Evolutionary conservation across 225 moss, liverwort and hornwort genomes (phyloP).

Genomic region (Polytrichum formosum): DNA sequence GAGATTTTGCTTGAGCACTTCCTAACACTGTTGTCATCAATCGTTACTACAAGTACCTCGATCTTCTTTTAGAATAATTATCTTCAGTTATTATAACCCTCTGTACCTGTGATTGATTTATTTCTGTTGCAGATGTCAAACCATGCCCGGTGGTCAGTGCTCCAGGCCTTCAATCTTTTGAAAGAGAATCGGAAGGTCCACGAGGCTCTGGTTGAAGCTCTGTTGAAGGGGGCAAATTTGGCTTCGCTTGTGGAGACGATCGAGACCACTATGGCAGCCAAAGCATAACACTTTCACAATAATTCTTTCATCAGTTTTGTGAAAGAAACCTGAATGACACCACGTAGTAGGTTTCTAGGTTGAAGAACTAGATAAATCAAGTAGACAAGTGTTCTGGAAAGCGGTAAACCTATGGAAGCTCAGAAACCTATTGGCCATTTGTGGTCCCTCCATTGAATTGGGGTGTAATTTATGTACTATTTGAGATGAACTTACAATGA

Average conservation of each 20-base stretch:
- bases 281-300: conserved; percentile 1
- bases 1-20: neutral
- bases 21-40: too few relatives aligned
- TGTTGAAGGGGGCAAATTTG: conserved; percentile 59
- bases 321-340: too few relatives aligned
- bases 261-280: conserved; percentile 50
- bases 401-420: too few relatives aligned
- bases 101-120: too few relatives aligned
- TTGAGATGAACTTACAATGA: too few relatives aligned
- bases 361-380: too few relatives aligned
- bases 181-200: conserved; percentile 74
- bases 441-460: too few relatives aligned
- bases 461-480: too few relatives aligned
- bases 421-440: too few relatives aligned
- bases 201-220: conserved; percentile 66
- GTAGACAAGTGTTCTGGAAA: too few relatives aligned
- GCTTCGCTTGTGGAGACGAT: conserved; percentile 64
- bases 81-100: too few relatives aligned
- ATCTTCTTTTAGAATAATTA: neutral
- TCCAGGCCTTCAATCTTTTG: conserved; percentile 72
- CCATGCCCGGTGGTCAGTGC: conserved; percentile 89
- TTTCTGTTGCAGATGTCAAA: conserved; percentile 72
- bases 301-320: neutral
- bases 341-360: too few relatives aligned
- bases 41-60: neutral